Evolutionary conservation across 2,329 filamentous ascomycete genomes (phyloP), one percentile per base, ranked within the genome.

Genomic region (Trichoderma citrinoviride): DNA sequence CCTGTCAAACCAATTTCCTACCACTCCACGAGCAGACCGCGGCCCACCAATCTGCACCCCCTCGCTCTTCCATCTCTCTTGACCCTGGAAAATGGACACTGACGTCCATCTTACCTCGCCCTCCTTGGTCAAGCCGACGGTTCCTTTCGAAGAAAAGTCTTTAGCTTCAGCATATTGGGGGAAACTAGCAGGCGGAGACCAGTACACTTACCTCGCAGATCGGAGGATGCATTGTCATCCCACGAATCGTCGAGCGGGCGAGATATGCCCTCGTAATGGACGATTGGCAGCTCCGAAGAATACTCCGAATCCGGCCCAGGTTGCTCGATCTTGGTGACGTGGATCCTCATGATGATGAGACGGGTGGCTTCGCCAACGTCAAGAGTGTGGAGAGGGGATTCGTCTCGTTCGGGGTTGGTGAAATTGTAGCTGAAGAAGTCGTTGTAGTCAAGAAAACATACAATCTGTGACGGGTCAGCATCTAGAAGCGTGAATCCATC

Each of bases 1-100:
- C 85, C 87, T 88, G 70, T 92, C 90, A 71, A 92, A 93, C 91
- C 91, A 94, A 58, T 86, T 88, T 0, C 91, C 90, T 2, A 92
- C 72, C 0, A 92, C 86, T 1, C 90, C 90, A 7, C 90, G 82
- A 7, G 83, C 85, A 6, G 87, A 88, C 55, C 79, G 77, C 1
- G 86, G 70, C 0, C 90, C 91, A 12, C 90, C 90, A 5, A 93
- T 76, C 74, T 94, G 91, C 6, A 93, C 80, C 8, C 89, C 85
- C 77, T 94, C 91, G 71, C 87, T 90, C n/a, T 85, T 83, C 91
- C 90, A 93, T 23, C 89, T 80, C 71, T 90, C 87, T 68, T 90
- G 82, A 54, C 88, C 87, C 69, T 82, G 77, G 68, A 82, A 80
- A 14, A 92, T 81, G 1, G 86, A 90, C 61, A 86, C 85, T 0